Conservation (phyloP, 345 rosid species). For the Atalantia buxifolia region DNA sequence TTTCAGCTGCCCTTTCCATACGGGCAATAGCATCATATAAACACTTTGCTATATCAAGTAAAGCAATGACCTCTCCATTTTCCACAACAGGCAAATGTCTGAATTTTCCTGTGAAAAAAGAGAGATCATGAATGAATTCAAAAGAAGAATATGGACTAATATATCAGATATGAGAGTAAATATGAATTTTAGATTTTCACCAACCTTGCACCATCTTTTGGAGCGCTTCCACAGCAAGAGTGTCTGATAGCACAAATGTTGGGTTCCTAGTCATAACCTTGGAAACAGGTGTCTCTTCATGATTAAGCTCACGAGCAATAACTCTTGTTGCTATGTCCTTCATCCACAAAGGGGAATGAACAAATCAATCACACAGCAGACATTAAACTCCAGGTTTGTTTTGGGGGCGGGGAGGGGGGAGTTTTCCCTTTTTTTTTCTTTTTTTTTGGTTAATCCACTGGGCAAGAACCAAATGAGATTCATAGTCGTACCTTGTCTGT, state of each 20-base stretch:
- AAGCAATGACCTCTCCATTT: slow-evolving; percentile 97
- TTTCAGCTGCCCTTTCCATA: slow-evolving; percentile 99
- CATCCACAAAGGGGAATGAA: slow-evolving; percentile 7
- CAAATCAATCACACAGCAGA: background rate
- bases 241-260: slow-evolving; percentile 85
- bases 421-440: too few species aligned
- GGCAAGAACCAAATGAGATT: background rate
- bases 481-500: slow-evolving; percentile 72
- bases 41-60: slow-evolving; percentile 96
- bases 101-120: slow-evolving; percentile 73
- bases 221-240: slow-evolving; percentile 97
- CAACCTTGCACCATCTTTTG: slow-evolving; percentile 99
- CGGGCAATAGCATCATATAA: slow-evolving; percentile 98
- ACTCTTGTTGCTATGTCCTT: slow-evolving; percentile 94
- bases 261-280: slow-evolving; percentile 97
- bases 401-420: too few species aligned
- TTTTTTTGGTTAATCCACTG: background rate
- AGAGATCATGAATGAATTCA: slow-evolving; percentile 13
- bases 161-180: background rate
- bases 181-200: slow-evolving; percentile 21
- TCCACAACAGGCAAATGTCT: slow-evolving; percentile 99
- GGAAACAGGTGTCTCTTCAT: slow-evolving; percentile 89
- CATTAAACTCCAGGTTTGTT: background rate
- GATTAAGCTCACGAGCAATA: slow-evolving; percentile 71
- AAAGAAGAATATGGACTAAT: background rate